A percentile compares a stretch with the other conserved stretches of the same genome.
These are phyloP conservation scores for Aspergillus udagawae DNA, from an alignment of 2,329 filamentous ascomycete genomes.

Conservation along the genomic window DNA sequence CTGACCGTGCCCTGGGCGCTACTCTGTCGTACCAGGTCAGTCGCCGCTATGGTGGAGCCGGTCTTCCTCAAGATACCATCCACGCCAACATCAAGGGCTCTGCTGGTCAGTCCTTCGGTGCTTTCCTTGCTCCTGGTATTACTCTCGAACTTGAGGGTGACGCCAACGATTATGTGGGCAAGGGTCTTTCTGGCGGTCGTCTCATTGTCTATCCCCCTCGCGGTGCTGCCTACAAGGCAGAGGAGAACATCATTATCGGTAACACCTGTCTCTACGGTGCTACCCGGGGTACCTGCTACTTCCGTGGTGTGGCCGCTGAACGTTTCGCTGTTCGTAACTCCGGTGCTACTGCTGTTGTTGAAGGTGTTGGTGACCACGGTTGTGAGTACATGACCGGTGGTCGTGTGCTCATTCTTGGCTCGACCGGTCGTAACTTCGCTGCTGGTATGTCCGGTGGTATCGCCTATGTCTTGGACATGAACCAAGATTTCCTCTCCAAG, in stretches of 20 bases:
- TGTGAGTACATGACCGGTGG: conserved; percentile 99
- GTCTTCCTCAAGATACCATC: conserved; percentile 86
- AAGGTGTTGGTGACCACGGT: conserved; percentile 92
- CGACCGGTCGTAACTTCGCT: conserved; percentile 92
- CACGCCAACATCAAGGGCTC: conserved; percentile 96
- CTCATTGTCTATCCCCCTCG: conserved; percentile 91
- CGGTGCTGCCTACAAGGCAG: conserved; percentile 86
- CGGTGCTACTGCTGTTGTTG: conserved; percentile 90
- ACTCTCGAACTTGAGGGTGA: conserved; percentile 95
- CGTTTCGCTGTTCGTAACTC: conserved; percentile 96
- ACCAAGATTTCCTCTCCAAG: conserved; percentile 85
- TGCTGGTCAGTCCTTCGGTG: conserved; percentile 93
- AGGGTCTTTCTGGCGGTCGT: conserved; percentile 88
- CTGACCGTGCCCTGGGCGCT: conserved; percentile 87
- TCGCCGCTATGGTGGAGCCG: conserved; percentile 83
- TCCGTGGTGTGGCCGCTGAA: conserved; percentile 94
- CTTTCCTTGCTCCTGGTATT: conserved; percentile 86
- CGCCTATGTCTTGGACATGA: conserved; percentile 86
- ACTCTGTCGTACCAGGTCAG: conserved; percentile 95
- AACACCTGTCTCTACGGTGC: conserved; percentile 96
- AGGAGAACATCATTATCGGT: conserved; percentile 90
- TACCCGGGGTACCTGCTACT: conserved; percentile 86
- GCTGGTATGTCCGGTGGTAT: conserved; percentile 99
- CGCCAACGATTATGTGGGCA: conserved; percentile 94
- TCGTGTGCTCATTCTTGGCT: conserved; percentile 79